A percentile compares a stretch with the other conserved stretches of the same genome.
phyloP scores from a whole-genome alignment of 768 basidiomycete species.

The Austroboletus festivus region DNA sequence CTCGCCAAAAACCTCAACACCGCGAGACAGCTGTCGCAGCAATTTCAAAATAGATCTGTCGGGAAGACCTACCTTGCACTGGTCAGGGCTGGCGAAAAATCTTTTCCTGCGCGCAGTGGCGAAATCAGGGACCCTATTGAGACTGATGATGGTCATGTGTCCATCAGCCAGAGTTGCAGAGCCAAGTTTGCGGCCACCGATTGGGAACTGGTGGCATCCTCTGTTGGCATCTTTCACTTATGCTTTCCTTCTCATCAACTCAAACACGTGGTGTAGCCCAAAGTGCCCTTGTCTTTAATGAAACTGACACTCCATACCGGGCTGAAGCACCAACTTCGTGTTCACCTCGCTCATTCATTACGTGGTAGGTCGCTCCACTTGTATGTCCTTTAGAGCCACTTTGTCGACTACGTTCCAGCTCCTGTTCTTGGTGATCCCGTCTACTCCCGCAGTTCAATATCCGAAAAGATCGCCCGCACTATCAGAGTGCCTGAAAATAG shows the following conservation, averaged over 20 bases:
- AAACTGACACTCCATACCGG: constrained; percentile 58
- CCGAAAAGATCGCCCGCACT: constrained; percentile 28
- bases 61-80: constrained; percentile 64
- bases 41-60: constrained; percentile 47
- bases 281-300: constrained; percentile 53
- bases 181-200: constrained; percentile 38
- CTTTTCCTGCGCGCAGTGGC: constrained; percentile 38
- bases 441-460: constrained; percentile 41
- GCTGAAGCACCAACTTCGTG: constrained; percentile 68
- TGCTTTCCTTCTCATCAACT: constrained; percentile 16
- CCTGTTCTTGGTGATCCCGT: constrained; percentile 63
- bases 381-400: neutral
- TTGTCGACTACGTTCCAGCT: constrained; percentile 37
- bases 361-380: constrained; percentile 35
- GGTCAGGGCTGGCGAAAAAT: constrained; percentile 49
- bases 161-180: constrained; percentile 27
- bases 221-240: constrained; percentile 40
- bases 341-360: constrained; percentile 54
- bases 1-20: constrained; percentile 44
- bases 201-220: constrained; percentile 59
- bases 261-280: constrained; percentile 33
- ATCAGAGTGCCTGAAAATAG: constrained; percentile 41
- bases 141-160: constrained; percentile 43
- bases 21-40: constrained; percentile 51
- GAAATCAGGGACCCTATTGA: constrained; percentile 45